Base-by-base conservation (phyloP, 306 rosid genomes). In the Rosa lucieae region DNA sequence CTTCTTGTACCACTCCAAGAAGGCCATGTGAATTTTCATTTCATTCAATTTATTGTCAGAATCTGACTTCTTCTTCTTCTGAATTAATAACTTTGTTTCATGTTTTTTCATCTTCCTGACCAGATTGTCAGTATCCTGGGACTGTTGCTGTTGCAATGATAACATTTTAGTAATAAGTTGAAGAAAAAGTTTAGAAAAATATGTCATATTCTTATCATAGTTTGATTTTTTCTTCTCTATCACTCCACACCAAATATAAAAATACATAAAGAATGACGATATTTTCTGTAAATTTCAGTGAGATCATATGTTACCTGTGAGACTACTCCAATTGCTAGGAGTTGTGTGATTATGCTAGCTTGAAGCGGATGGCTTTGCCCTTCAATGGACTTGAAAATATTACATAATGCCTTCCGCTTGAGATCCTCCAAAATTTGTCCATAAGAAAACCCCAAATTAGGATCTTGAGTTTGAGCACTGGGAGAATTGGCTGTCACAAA, bases 1-100 rank as follows among this genome's bases (percentile, higher is more conserved):
- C 56, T 77, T 85, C 82, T 90, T 92, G 88, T 92, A 94, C 92
- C 87, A 88, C 83, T 90, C 98, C 15, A 94, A 55, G 1, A 51
- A 0, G 17, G 88, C 88, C 96, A 92, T 89, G 3, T 20, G 3
- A 76, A 29, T 56, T 77, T 94, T 94, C 18, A 65, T 0, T 0
- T 8, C 13, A 75, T 87, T 87, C 77, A 92, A 51, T 32, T 52
- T 81, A 79, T 14, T 75, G 71, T 75, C 3, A 2, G 84, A 84
- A 37, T 82, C 79, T n/a, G 77, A 74, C 21, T n/a, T 20, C 63
- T 56, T 56, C 35, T 39, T 77, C 43, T 76, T 87, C 26, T 46
- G 74, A 0, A 32, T 0, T 8, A 58, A 37, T 59, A 77, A 40
- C 2, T 67, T 6, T 3, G 0, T 59, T 75, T 88, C 88, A 15